Percentiles rank a stretch among this genome's conserved stretches.
Evolutionary conservation across 1,139 yeast genomes (phyloP).

Genomic region (Hansenula lynferdii): DNA sequence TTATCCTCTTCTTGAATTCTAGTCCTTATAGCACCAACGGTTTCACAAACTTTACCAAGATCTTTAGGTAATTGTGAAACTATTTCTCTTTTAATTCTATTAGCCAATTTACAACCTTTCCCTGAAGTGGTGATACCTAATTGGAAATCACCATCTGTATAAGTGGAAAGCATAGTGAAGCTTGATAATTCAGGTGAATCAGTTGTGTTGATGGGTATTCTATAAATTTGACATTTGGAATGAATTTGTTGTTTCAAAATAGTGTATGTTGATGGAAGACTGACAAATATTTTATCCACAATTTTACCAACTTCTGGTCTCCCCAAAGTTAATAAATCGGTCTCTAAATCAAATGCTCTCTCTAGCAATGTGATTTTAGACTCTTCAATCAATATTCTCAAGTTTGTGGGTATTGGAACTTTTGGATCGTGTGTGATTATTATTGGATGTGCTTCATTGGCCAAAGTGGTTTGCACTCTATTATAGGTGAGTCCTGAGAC

Average conservation of each 20-base stretch:
- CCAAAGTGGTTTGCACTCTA: conserved; percentile 45
- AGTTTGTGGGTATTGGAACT: conserved; percentile 23
- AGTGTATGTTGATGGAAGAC: conserved; percentile 31
- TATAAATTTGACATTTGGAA: conserved; percentile 45
- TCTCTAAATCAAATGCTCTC: conserved; percentile 31
- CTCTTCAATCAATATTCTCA: conserved; percentile 22
- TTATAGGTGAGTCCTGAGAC: conserved; percentile 44
- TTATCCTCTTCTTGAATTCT: conserved; percentile 52
- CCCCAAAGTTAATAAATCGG: conserved; percentile 53
- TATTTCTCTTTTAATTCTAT: conserved; percentile 72
- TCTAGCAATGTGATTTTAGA: conserved; percentile 30
- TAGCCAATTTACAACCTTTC: conserved; percentile 85
- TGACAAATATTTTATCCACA: conserved; percentile 74
- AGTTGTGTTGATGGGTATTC: conserved; percentile 80
- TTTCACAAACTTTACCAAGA: conserved; percentile 62
- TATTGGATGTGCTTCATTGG: conserved; percentile 56
- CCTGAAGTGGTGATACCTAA: conserved; percentile 85
- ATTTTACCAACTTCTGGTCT: conserved; percentile 55
- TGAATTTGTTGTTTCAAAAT: conserved; percentile 37
- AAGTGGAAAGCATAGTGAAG: conserved; percentile 72
- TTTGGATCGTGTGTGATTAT: conserved; percentile 32
- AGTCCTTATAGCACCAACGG: conserved; percentile 62
- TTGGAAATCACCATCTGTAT: conserved; percentile 69
- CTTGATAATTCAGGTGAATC: conserved; percentile 72
- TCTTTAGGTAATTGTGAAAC: conserved; percentile 62